Conservation (phyloP, 177 flowering plant species). For the Vitis hybrid region DNA sequence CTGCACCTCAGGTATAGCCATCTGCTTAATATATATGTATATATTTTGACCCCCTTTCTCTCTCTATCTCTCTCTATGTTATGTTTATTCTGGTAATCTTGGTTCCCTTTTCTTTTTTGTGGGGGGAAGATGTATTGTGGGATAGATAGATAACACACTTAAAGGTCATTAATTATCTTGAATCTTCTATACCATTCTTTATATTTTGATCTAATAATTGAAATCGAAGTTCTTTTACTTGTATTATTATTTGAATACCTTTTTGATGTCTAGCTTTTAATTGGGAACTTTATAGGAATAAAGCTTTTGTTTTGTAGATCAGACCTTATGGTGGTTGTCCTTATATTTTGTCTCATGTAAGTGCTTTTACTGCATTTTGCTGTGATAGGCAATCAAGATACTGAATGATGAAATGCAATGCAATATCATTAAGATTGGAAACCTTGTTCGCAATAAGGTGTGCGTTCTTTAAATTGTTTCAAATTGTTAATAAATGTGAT, state of each 20-base stretch:
- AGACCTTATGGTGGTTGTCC: background rate
- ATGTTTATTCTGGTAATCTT: background rate
- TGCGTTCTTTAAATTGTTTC: conserved; percentile 1
- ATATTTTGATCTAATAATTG: background rate
- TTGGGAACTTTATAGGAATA: background rate
- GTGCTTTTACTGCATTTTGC: background rate
- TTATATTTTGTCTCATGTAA: background rate
- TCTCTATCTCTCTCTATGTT: too few relatives aligned
- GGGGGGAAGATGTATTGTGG: background rate
- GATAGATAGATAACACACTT: background rate
- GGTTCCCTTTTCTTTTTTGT: background rate
- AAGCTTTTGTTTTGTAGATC: background rate
- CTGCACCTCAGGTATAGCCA: conserved; percentile 77
- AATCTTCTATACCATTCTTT: background rate
- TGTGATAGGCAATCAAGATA: conserved; percentile 75
- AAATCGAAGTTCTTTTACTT: background rate
- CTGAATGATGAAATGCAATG: conserved; percentile 89
- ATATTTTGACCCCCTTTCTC: too few relatives aligned
- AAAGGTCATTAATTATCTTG: background rate
- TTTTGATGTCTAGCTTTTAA: background rate
- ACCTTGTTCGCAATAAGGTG: conserved; percentile 81
- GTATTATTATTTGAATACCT: background rate
- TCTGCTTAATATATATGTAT: background rate
- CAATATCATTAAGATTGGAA: conserved; percentile 86
- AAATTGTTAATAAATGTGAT: background rate